A percentile compares a stretch with the other conserved stretches of the same genome.
These are phyloP conservation scores for Ilex asprella DNA, from an alignment of 257 asterid genomes.

Conservation along the genomic window DNA sequence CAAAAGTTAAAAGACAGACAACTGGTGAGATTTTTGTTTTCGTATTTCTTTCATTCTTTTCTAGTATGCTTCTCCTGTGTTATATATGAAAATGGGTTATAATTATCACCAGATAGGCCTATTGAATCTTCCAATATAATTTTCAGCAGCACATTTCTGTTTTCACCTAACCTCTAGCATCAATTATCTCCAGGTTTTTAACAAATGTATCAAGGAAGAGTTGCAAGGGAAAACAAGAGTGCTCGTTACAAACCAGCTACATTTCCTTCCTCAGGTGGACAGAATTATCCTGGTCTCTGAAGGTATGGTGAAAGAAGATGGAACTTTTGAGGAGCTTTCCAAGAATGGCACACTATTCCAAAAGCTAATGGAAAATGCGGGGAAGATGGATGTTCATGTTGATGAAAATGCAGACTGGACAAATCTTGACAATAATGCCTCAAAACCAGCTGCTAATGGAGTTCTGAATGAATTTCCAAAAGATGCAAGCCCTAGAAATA, in stretches of 20 bases:
- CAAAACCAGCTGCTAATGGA: conserved; percentile 46
- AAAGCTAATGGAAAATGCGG: conserved; percentile 97
- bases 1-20: too few species aligned
- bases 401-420: conserved; percentile 55
- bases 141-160: too few species aligned
- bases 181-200: conserved; percentile 55
- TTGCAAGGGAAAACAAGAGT: conserved; percentile 85
- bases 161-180: too few species aligned
- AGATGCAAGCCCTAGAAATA: conserved; percentile 32
- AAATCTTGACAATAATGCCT: conserved; percentile 24
- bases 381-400: conserved; percentile 86
- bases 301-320: conserved; percentile 94
- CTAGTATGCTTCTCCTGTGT: not conserved
- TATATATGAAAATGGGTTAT: not conserved
- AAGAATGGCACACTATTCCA: conserved; percentile 66
- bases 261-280: conserved; percentile 93
- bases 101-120: too few species aligned
- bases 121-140: too few species aligned
- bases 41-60: not conserved
- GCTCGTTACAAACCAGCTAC: conserved; percentile 91
- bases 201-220: conserved; percentile 84
- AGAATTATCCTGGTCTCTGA: conserved; percentile 87
- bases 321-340: conserved; percentile 92
- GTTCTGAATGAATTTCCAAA: conserved; percentile 32
- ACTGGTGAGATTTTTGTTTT: not conserved